Evolutionary conservation across 2,329 filamentous ascomycete species (phyloP).

Genomic region (Dactylellina leptospora): DNA sequence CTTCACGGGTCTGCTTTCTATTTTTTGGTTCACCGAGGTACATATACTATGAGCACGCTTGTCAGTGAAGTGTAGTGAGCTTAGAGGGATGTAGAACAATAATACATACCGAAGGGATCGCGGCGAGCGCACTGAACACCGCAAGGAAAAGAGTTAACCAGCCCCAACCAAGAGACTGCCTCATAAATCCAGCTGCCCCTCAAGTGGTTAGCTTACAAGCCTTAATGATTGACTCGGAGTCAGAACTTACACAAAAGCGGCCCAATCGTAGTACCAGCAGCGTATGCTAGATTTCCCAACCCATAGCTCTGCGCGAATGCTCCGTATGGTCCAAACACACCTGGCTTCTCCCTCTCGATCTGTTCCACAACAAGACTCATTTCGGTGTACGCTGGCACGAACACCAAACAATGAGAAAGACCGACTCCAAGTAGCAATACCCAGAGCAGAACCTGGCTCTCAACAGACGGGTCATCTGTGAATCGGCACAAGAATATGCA

Average conservation of each 20-base stretch:
- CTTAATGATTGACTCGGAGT: background rate
- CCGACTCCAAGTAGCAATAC: constrained; percentile 35
- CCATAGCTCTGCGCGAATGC: constrained; percentile 52
- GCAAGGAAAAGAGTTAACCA: constrained; percentile 43
- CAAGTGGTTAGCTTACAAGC: constrained; percentile 5
- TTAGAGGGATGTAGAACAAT: too few species aligned
- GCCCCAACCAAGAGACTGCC: constrained; percentile 32
- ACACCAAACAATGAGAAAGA: constrained; percentile 38
- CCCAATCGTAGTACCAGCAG: constrained; percentile 45
- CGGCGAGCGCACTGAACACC: constrained; percentile 17
- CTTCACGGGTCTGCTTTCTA: constrained; percentile 22
- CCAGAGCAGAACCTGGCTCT: constrained; percentile 41
- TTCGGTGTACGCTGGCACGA: constrained; percentile 48
- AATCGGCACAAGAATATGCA: constrained; percentile 26
- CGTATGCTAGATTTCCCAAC: constrained; percentile 46
- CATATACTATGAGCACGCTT: constrained; percentile 30
- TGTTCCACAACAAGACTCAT: constrained; percentile 50
- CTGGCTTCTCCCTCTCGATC: constrained; percentile 47
- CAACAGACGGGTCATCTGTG: constrained; percentile 14
- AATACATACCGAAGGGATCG: constrained; percentile 38
- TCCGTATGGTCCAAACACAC: constrained; percentile 48
- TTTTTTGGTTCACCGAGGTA: constrained; percentile 26
- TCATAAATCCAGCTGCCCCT: constrained; percentile 45
- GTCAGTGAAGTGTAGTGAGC: too few species aligned
- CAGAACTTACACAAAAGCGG: constrained; percentile 49